Percentiles rank a stretch among this genome's conserved stretches.
Evolutionary conservation across 306 rosid species (phyloP).

Genomic region (Vicia sativa): DNA sequence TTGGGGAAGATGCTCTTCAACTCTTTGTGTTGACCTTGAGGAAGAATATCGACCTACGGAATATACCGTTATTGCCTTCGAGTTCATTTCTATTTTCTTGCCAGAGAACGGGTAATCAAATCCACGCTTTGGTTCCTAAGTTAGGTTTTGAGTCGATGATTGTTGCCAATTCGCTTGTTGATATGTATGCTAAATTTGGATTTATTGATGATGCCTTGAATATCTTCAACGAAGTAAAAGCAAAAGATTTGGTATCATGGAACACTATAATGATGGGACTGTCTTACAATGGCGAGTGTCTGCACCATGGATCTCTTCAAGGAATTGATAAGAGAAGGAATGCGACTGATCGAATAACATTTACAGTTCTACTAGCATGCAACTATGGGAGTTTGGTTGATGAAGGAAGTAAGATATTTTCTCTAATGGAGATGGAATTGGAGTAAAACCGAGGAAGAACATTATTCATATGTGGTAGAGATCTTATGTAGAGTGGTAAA

Average conservation of each 20-base stretch:
- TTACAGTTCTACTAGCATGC: slow-evolving; percentile 71
- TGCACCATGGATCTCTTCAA: slow-evolving; percentile 52
- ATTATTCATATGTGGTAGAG: slow-evolving; percentile 58
- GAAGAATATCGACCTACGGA: slow-evolving; percentile 72
- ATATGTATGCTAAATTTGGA: slow-evolving; percentile 75
- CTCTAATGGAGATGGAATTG: slow-evolving; percentile 63
- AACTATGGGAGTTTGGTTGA: slow-evolving; percentile 62
- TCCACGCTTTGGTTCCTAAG: slow-evolving; percentile 72
- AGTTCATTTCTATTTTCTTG: slow-evolving; percentile 56
- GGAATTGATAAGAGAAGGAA: slow-evolving; percentile 50
- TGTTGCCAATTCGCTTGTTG: slow-evolving; percentile 69
- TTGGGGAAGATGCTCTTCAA: slow-evolving; percentile 54
- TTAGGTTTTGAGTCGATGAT: slow-evolving; percentile 65
- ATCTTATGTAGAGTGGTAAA: slow-evolving; percentile 69
- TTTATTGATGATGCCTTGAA: slow-evolving; percentile 53
- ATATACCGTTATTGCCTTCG: slow-evolving; percentile 61
- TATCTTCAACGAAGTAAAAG: slow-evolving; percentile 51
- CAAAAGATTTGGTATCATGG: slow-evolving; percentile 78
- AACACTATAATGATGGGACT: slow-evolving; percentile 76
- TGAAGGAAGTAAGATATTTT: slow-evolving; percentile 63
- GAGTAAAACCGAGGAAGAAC: slow-evolving; percentile 60
- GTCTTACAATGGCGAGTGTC: slow-evolving; percentile 57
- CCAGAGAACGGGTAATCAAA: slow-evolving; percentile 65
- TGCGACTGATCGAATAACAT: slow-evolving; percentile 59
- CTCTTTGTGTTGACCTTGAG: slow-evolving; percentile 64